Evolutionary conservation across 2,329 filamentous ascomycete species (phyloP), one percentile per base, ranked within the genome.

Genomic region (Beauveria sp.): DNA sequence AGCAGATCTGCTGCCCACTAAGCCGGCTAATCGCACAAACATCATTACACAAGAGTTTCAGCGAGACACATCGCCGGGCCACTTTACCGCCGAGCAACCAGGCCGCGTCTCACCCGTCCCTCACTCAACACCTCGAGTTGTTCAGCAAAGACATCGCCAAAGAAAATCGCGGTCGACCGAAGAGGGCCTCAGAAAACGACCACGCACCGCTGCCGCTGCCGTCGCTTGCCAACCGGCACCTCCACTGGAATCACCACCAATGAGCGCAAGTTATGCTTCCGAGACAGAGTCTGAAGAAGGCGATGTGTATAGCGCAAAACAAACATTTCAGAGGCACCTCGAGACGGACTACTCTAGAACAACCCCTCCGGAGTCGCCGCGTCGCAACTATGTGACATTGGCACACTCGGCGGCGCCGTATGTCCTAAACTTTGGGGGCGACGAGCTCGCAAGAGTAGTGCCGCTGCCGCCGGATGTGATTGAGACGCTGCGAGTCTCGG

Each of bases 381-480:
- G 72, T 9, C 69, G 71, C 2, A 74, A 68, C 7, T 71, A 76
- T 14, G 70, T 76, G 52, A 71, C 74, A 5, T 74, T 73, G 72
- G 66, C 76, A 1, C 69, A 74, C 64, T 69, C 69, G 60, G 64
- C 70, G 5, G 69, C 69, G 38, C 67, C 71, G 0, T 73, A 67
- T 52, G 63, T 70, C 2, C 65, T 71, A 2, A 68, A 71, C 31
- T 64, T 72, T 24, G 66, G 68, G 4, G 65, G 65, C n/a, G 74
- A 76, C 2, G 75, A 76, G 50, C 55, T 74, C 10, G 73, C 75
- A 4, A 74, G 70, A 53, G 71, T 72, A 0, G 70, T 85, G 6
- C 83, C 80, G 1, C 73, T 86, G 0, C 80, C 82, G 0, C 77
- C 79, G 1, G 77, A 84, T 28, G 75, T 83, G 3, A 69, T 85